A percentile compares a stretch with the other conserved stretches of the same genome.
phyloP scores from a whole-genome alignment of 164 flowering plant species.

The Echeveria elegans region DNA sequence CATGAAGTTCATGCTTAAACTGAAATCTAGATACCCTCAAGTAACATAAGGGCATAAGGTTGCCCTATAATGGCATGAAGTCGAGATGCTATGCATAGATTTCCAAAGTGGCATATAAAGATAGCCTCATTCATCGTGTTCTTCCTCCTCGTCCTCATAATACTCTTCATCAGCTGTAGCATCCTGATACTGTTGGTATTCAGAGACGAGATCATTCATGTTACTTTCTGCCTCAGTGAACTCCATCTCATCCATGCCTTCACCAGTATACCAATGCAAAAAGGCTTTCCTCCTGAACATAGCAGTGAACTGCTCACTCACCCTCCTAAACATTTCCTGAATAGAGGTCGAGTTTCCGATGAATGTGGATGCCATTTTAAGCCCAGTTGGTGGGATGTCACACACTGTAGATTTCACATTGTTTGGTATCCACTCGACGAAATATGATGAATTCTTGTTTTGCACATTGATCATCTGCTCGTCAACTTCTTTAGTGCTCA shows the following conservation, averaged over 20 bases:
- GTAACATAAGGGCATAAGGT: background rate
- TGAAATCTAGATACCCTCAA: background rate
- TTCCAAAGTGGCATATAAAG: background rate
- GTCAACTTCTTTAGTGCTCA: constrained; percentile 7
- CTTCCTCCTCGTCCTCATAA: constrained; percentile 2
- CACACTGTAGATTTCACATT: background rate
- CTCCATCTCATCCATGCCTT: constrained; percentile 7
- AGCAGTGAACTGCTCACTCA: constrained; percentile 10
- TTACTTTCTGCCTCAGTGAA: constrained; percentile 4
- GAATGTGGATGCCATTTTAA: constrained; percentile 7
- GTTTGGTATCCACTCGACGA: constrained; percentile 2
- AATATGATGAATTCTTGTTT: constrained; percentile 5
- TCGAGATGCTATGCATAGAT: background rate
- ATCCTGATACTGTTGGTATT: constrained; percentile 7
- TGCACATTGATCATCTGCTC: constrained; percentile 3
- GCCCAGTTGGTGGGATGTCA: constrained; percentile 3
- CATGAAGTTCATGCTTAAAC: background rate
- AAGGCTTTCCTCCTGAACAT: constrained; percentile 8
- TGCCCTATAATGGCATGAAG: background rate
- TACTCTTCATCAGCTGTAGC: constrained; percentile 5
- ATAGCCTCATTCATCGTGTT: background rate
- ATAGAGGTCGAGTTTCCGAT: constrained; percentile 6
- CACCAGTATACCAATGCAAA: constrained; percentile 8
- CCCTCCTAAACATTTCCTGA: constrained; percentile 5
- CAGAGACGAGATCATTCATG: constrained; percentile 6